Evolutionary conservation across 2,329 filamentous ascomycete genomes (phyloP), one percentile per base, ranked within the genome.

Genomic region (Albophoma yamanashiensis): DNA sequence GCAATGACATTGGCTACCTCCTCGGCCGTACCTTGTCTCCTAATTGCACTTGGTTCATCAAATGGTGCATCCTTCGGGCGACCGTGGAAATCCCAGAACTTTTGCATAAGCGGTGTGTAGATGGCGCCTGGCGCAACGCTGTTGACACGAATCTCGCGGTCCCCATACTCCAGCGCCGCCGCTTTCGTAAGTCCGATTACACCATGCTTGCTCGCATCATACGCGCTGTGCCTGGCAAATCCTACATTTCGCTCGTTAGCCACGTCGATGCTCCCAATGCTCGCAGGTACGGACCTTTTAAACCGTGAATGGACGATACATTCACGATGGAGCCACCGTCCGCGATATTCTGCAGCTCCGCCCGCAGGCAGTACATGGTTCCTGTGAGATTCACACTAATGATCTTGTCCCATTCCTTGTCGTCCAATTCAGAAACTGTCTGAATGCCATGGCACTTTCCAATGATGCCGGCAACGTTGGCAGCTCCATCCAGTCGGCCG

Each of bases 241-340:
- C 70, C 70, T 69, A 43, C 8, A 20, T 4, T 34, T 4, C 22
- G 9, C 27, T 15, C 14, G 9, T 52, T n/a, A 52, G 47, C 15
- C 6, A 34, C 27, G 3, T 20, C 5, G 20, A 8, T 3, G 14
- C 17, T 15, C 8, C 20, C 20, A 12, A 27, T n/a, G 2, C 15
- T 34, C 27, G 8, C 2, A 1, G 3, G 11, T 20, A 8, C 58
- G 59, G 67, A 64, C 71, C 69, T 27, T 74, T 69, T 12, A 71
- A 64, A 42, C 81, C 81, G 43, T 80, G 76, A 55, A 83, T 78
- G 43, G 77, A 82, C n/a, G 77, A 75, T 36, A 80, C 74, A 66
- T 82, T 85, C 60, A 86, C 82, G 65, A 86, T 84, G 63, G 81
- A 82, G 1, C 81, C 81, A 1, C 78, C 76, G n/a, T 78, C 71